phyloP scores from a whole-genome alignment of 495 filamentous ascomycete genomes.

The Immersiella caudata region DNA sequence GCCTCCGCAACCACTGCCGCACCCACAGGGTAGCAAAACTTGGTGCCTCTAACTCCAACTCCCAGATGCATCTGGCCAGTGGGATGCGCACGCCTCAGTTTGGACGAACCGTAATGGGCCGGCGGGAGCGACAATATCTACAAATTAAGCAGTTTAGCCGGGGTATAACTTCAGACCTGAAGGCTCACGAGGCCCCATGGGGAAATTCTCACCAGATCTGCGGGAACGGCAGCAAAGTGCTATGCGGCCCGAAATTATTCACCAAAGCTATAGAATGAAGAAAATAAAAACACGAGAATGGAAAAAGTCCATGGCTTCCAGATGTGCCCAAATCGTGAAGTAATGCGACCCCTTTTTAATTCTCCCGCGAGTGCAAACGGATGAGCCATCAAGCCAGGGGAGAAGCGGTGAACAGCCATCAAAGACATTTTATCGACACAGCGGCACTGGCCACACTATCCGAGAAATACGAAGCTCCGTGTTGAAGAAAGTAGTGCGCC shows the following conservation, averaged over 20 bases:
- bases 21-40: conserved; percentile 3
- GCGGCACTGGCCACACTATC: neutral
- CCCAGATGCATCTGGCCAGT: conserved; percentile 13
- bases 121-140: conserved; percentile 28
- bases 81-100: neutral
- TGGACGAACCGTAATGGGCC: conserved; percentile 17
- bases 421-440: neutral
- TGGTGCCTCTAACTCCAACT: neutral
- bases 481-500: neutral
- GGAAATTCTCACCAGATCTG: conserved; percentile 17
- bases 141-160: conserved; percentile 33
- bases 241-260: neutral
- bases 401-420: neutral
- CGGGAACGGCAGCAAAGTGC: neutral
- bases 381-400: neutral
- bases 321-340: neutral
- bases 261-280: no score
- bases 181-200: conserved; percentile 22
- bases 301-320: neutral
- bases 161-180: conserved; percentile 8
- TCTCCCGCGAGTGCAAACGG: neutral
- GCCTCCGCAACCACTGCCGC: conserved; percentile 8
- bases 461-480: neutral
- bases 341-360: no score
- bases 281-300: neutral